Base-by-base conservation (phyloP, 1,139 yeast genomes). In the Scheffersomyces parashehatae region DNA sequence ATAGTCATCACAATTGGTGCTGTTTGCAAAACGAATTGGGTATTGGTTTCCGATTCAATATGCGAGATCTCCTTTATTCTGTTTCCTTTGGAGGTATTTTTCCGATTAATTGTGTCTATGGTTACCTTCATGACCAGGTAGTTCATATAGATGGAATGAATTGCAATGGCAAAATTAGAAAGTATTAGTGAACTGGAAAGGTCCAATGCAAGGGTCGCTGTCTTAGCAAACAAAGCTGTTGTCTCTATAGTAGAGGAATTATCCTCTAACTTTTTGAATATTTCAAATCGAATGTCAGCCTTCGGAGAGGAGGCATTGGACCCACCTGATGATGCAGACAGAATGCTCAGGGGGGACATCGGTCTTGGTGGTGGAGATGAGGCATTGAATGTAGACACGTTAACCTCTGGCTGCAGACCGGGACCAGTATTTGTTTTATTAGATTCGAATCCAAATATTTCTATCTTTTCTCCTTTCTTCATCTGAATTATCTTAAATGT, bases 221-320 rank as follows among this genome's bases (percentile, higher is more conserved):
- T 58, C 47, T 81, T 81, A 0, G 83, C 71, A 30, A 78, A 60
- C 26, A 81, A 60, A 0, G 75, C 37, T 0, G 83, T 78, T 13
- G 70, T 56, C 40, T 75, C 78, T 5, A 56, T 45, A 14, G 59
- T 56, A 28, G 47, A 46, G 4, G 34, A 20, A 9, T 50, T 51
- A 9, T 55, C 53, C n/a, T 60, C 65, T 1, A 42, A 34, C 32
- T 64, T 64, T 16, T 59, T 53, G 40, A 71, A 69, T n/a, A 73
- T 49, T 52, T 82, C 86, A 54, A 82, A 79, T 20, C 83, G 58
- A 0, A 82, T 44, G 51, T 82, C 87, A 4, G 79, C 75, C 38
- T 71, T 72, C 0, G 60, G 41, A 7, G 38, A 29, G 28, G 35
- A 31, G 12, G 24, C n/a, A 7, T 31, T 31, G 11, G 35, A 31